These are phyloP conservation scores for Emergomyces orientalis DNA, from an alignment of 2,329 filamentous ascomycete genomes.

Conservation along the genomic window DNA sequence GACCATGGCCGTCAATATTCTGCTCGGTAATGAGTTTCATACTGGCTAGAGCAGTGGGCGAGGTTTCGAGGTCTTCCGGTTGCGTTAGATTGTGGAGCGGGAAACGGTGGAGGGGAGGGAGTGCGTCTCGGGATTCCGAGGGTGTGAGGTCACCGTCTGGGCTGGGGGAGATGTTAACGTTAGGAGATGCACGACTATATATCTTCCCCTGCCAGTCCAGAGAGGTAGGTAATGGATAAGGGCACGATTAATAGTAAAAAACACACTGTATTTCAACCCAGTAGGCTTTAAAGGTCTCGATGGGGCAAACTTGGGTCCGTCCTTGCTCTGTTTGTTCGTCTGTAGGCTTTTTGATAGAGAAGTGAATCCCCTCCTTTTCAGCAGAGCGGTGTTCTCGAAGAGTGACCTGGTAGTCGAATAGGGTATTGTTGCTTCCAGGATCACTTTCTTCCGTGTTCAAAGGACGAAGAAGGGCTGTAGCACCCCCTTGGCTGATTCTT, in stretches of 20 bases:
- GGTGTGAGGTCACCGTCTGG: conserved; percentile 9
- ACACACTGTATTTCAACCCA: conserved; percentile 12
- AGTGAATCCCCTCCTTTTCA: background rate
- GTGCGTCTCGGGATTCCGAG: background rate
- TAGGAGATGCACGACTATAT: background rate
- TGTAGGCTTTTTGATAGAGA: background rate
- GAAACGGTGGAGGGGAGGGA: conserved; percentile 6
- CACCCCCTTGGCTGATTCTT: conserved; percentile 6
- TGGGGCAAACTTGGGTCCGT: background rate
- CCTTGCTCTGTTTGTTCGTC: background rate
- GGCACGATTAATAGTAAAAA: background rate
- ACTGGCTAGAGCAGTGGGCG: conserved; percentile 1
- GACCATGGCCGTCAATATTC: background rate
- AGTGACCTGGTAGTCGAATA: conserved; percentile 7
- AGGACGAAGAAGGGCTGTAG: conserved; percentile 7
- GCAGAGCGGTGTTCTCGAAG: background rate
- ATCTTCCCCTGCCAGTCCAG: background rate
- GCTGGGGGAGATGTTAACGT: background rate
- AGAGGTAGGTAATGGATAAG: background rate
- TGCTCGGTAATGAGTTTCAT: background rate
- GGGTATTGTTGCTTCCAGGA: background rate
- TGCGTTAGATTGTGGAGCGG: background rate
- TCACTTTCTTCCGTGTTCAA: background rate
- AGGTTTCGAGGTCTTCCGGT: background rate
- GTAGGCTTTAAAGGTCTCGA: conserved; percentile 4